Base-by-base conservation (phyloP, 2,329 filamentous ascomycete genomes). In the Paraphoma chrysanthemicola region DNA sequence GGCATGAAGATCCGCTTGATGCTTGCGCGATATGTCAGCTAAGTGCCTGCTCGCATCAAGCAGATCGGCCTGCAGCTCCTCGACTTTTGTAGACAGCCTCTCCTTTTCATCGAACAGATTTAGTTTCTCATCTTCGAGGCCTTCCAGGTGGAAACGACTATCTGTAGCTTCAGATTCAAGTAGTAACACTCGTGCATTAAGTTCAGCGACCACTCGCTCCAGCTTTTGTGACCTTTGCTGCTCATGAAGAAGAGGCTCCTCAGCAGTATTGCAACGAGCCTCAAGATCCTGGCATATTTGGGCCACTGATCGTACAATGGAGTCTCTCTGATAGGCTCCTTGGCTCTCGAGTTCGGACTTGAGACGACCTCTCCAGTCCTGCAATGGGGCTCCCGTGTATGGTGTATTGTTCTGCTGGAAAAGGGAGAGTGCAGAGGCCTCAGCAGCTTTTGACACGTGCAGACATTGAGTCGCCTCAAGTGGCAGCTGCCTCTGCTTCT, bases 251-350 rank as follows among this genome's bases (percentile, higher is more conserved):
- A 88, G 73, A 6, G 86, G 86, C 47, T 78, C 78, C 70, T 88
- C 86, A 2, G 83, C 77, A 31, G 79, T 79, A 33, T 82, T 78
- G 64, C 86, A 88, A 7, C 86, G 80, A 9, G 72, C 73, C 62
- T 88, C 86, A 1, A 88, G 75, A 53, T 86, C 84, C 23, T 80
- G 78, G 63, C 85, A 87, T 11, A 84, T 80, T 33, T 83, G 78
- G 14, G 80, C 77, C 14, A 88, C 80, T 17, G 81, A 78, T 9
- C 78, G 75, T 29, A 84, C 69, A 8, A 87, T 72, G 1, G 71
- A 73, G n/a, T 82, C 76, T 7, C 82, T 75, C 31, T 82, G 80
- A 28, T 77, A 72, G 12, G 71, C 73, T 38, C 56, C 70, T 18
- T 77, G 71, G 23, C 62, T 66, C 18, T 76, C 61, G 6, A 87